Evolutionary conservation across 805 yeast genomes (phyloP), one percentile per base, ranked within the genome.

Genomic region (Yarrowia sp.): DNA sequence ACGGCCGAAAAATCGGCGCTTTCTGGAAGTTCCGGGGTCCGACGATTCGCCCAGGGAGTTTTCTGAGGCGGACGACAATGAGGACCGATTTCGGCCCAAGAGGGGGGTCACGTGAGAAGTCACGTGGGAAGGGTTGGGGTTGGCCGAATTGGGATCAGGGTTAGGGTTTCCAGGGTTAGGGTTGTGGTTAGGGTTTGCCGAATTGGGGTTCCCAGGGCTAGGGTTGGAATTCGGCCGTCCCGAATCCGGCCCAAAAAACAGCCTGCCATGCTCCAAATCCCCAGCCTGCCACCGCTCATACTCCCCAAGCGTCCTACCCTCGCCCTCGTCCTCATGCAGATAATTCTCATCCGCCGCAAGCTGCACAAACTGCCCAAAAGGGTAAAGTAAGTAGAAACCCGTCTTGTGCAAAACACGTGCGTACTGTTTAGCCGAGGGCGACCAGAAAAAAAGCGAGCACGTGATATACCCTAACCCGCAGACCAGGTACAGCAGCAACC

Each of bases 301-400:
- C 77, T 93, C 98, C 19, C 88, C 87, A 9, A 92, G 82, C 5
- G 93, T 85, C 42, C 94, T 85, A 19, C 98, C 98, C 74, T 91
- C 96, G 73, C 92, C 87, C 58, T 88, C 90, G 77, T 94, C 99
- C 78, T 94, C 98, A 52, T 85, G 84, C 55, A 91, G 79, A 76
- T 94, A 95, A 73, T 89, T 88, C 70, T 90, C 88, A 73, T 92
- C 97, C 70, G 87, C 87, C 70, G 83, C 84, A 71, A 94, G 81
- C 69, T 91, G 85, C 4, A 95, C 95, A 73, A 91, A 87, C 74
- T 89, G 91, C 3, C 98, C 98, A 81, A 94, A 95, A 4, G 99
- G 99, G 77, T 82, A 85, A 32, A 90, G 79, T 75, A 92, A 81
- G 75, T 91, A 95, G n/a, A 78, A 78, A 1, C 92, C 95, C 52